phyloP scores from a whole-genome alignment of 2,329 filamentous ascomycete species.

The Paecilomyces dactylethromorphus region DNA sequence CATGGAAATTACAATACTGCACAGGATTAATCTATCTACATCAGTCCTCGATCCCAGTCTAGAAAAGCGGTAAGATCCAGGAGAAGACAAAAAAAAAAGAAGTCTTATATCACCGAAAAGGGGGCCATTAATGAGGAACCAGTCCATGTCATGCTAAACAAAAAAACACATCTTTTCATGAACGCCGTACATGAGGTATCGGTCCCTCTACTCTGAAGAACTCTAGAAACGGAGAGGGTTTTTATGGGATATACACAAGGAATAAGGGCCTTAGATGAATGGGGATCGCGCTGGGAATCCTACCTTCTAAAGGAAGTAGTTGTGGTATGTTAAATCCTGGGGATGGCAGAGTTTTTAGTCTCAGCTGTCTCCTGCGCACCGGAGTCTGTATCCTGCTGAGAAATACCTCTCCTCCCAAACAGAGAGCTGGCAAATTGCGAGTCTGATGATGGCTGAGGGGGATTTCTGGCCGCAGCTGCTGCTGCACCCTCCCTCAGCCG shows the following conservation, averaged over 20 bases:
- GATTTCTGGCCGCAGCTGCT: slow-evolving; percentile 6
- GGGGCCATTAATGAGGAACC: neutral
- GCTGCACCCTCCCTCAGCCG: slow-evolving; percentile 26
- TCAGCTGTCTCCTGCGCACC: neutral
- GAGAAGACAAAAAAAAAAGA: neutral
- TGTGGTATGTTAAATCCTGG: neutral
- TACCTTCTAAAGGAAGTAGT: neutral
- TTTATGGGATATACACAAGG: neutral
- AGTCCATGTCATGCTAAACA: neutral
- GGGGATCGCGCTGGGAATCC: neutral
- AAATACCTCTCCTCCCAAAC: neutral
- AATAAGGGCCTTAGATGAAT: neutral
- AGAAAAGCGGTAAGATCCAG: too few species aligned
- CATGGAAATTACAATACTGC: neutral
- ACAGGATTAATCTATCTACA: neutral
- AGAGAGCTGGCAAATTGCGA: neutral
- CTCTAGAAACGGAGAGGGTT: neutral
- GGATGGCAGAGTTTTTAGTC: neutral
- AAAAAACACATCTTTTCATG: neutral
- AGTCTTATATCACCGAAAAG: neutral
- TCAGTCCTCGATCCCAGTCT: neutral
- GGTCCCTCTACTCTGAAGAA: neutral
- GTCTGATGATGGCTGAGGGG: neutral
- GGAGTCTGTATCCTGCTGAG: neutral
- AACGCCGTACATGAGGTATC: neutral